Evolutionary conservation across 2,329 filamentous ascomycete species (phyloP).

Genomic region (Trichophyton benhamiae): DNA sequence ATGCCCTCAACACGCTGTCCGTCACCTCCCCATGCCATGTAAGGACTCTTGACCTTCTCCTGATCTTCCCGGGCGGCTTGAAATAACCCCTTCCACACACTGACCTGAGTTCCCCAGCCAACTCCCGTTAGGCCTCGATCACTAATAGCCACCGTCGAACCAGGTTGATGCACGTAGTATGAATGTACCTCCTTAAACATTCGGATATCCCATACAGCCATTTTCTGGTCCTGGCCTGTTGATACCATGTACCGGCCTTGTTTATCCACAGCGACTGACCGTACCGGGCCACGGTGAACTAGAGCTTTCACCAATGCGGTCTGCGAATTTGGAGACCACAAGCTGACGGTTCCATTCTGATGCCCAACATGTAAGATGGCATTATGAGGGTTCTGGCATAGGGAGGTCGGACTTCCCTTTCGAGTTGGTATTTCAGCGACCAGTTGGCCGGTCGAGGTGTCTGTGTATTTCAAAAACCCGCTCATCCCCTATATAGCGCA

Average conservation of each 20-base stretch:
- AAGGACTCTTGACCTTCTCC: constrained; percentile 71
- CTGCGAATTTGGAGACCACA: constrained; percentile 89
- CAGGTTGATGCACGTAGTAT: constrained; percentile 74
- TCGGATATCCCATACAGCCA: constrained; percentile 92
- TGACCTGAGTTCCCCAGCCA: constrained; percentile 79
- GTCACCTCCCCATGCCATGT: constrained; percentile 86
- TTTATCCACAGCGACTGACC: constrained; percentile 71
- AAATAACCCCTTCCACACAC: constrained; percentile 85
- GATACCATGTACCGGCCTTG: constrained; percentile 94
- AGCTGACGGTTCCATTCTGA: constrained; percentile 83
- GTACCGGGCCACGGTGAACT: constrained; percentile 78
- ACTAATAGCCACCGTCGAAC: constrained; percentile 72
- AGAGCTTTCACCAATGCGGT: constrained; percentile 83
- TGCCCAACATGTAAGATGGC: constrained; percentile 86
- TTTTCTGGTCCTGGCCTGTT: constrained; percentile 74
- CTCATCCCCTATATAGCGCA: constrained; percentile 48
- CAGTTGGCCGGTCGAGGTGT: constrained; percentile 83
- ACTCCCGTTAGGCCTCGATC: constrained; percentile 80
- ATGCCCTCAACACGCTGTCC: constrained; percentile 69
- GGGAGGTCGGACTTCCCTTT: constrained; percentile 67
- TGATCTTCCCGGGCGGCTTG: constrained; percentile 58
- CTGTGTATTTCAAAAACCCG: constrained; percentile 84
- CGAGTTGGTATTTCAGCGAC: constrained; percentile 77
- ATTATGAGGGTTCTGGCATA: constrained; percentile 84
- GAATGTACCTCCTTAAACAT: constrained; percentile 87